These are phyloP conservation scores for Fraxinus paxiana DNA, from an alignment of 305 asterid species.

Conservation along the genomic window DNA sequence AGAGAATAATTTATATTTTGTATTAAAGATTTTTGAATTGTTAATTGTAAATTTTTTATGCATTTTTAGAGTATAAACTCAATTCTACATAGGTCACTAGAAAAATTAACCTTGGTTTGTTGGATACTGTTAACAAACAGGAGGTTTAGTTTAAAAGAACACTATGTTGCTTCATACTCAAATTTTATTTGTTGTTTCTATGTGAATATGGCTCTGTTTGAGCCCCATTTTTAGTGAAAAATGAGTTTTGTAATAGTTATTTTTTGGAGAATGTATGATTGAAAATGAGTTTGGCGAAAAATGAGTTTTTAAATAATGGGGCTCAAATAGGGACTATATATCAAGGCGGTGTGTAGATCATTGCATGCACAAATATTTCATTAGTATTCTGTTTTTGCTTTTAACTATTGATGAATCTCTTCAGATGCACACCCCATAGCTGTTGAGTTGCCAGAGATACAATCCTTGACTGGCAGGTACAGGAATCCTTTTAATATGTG, in stretches of 20 bases:
- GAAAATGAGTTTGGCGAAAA: too few species aligned
- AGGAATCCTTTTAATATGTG: conserved; percentile 16
- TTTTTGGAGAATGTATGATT: too few species aligned
- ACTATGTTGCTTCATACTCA: neutral
- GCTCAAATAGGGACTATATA: neutral
- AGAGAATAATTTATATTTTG: neutral
- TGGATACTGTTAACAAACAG: neutral
- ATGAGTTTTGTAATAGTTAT: neutral
- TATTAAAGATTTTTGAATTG: neutral
- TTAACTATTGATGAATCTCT: conserved; percentile 22
- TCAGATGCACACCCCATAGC: conserved; percentile 98
- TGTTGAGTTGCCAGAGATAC: conserved; percentile 79
- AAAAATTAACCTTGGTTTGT: neutral
- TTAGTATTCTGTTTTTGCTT: conserved; percentile 3
- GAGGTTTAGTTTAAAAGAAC: neutral
- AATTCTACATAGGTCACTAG: neutral
- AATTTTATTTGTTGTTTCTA: conserved; percentile 6
- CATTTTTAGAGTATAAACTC: neutral
- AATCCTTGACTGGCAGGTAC: conserved; percentile 77
- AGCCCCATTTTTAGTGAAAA: neutral
- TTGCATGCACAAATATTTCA: neutral
- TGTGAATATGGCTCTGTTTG: neutral
- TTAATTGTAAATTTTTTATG: neutral
- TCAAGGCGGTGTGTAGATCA: neutral
- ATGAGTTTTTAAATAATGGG: neutral